phyloP scores from a whole-genome alignment of 202 grass and related monocot genomes.

The Bolboschoenoplectus hybrid region DNA sequence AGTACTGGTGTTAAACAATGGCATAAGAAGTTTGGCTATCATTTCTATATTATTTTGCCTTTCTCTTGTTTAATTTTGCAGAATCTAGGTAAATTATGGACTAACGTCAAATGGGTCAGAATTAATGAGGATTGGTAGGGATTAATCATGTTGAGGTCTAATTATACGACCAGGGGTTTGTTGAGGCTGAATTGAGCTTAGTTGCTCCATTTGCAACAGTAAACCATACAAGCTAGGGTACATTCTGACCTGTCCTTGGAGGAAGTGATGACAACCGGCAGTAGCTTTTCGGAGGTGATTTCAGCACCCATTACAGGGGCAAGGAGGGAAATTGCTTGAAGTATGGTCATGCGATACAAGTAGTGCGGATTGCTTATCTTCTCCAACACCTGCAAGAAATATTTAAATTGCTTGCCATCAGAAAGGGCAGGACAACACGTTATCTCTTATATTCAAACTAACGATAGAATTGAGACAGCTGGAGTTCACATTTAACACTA shows the following conservation, averaged over 20 bases:
- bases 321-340: constrained; percentile 84
- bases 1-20: not conserved
- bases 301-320: constrained; percentile 89
- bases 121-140: not conserved
- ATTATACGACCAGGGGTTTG: not conserved
- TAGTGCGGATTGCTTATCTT: constrained; percentile 97
- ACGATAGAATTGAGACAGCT: not conserved
- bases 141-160: not conserved
- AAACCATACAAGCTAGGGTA: not conserved
- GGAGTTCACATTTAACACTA: constrained; percentile 10
- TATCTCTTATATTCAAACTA: not conserved
- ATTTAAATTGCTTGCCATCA: constrained; percentile 28
- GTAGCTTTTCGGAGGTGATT: constrained; percentile 81
- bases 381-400: constrained; percentile 63
- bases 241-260: constrained; percentile 78
- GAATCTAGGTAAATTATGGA: constrained; percentile 13
- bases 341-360: constrained; percentile 85
- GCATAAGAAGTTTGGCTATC: not conserved
- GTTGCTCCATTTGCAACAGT: constrained; percentile 7
- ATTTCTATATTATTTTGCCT: not conserved
- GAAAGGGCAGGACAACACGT: not conserved
- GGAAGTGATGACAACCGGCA: constrained; percentile 78
- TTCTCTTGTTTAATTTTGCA: constrained; percentile 1
- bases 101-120: not conserved
- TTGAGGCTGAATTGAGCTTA: not conserved